phyloP scores from a whole-genome alignment of 352 stramenopile species.

The Thalassiosira livingstoniorum region DNA sequence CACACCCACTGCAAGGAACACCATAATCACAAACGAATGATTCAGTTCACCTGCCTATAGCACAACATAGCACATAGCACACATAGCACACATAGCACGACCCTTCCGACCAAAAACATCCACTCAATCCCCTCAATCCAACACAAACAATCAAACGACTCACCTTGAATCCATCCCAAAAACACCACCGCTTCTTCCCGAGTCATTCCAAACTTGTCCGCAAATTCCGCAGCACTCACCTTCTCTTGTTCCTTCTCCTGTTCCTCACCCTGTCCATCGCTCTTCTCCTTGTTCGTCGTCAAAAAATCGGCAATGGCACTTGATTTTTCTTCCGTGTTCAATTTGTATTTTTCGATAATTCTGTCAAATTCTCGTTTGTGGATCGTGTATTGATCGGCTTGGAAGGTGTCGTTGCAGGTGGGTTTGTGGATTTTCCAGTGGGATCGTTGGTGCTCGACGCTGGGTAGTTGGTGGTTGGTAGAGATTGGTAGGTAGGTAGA shows the following conservation, averaged over 20 bases:
- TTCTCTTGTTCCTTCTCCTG: too few relatives aligned
- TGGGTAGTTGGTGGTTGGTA: too few relatives aligned
- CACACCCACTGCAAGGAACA: too few relatives aligned
- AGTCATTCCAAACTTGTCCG: slow-evolving; percentile 71
- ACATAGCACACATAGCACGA: too few relatives aligned
- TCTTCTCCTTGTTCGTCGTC: slow-evolving; percentile 44
- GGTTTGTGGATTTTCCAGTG: slow-evolving; percentile 74
- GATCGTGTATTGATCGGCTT: slow-evolving; percentile 65
- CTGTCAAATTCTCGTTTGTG: slow-evolving; percentile 79
- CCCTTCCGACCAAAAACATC: too few relatives aligned
- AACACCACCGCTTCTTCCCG: slow-evolving; percentile 76
- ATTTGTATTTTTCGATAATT: slow-evolving; percentile 67
- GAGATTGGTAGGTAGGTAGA: too few relatives aligned
- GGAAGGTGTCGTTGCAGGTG: slow-evolving; percentile 46
- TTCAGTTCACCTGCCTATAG: too few relatives aligned
- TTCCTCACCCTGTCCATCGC: too few relatives aligned
- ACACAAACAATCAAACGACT: too few relatives aligned
- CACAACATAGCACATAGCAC: too few relatives aligned
- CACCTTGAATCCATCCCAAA: slow-evolving; percentile 80
- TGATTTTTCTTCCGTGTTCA: slow-evolving; percentile 62
- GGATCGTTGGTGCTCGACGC: slow-evolving; percentile 53
- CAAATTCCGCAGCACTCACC: slow-evolving; percentile 68
- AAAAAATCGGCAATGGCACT: slow-evolving; percentile 71
- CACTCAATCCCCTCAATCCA: too few relatives aligned
- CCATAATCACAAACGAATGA: too few relatives aligned